phyloP scores from a whole-genome alignment of 805 yeast species.

The Allodekkera sacchari region DNA sequence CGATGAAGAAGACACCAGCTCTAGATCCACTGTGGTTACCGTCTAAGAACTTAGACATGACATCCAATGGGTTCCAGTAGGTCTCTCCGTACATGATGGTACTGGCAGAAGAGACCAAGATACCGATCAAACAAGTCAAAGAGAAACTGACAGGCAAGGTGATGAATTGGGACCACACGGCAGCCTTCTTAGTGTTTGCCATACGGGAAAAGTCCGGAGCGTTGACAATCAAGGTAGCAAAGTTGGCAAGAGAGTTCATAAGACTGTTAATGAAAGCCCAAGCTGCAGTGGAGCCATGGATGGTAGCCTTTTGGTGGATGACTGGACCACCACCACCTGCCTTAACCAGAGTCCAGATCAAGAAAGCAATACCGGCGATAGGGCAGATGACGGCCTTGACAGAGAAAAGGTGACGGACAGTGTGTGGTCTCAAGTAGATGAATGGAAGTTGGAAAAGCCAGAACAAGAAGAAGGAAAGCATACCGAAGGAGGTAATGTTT shows the following conservation, averaged over 20 bases:
- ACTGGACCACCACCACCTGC: slow-evolving; percentile 76
- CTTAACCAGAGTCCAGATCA: slow-evolving; percentile 76
- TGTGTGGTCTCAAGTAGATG: slow-evolving; percentile 75
- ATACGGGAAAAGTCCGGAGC: slow-evolving; percentile 88
- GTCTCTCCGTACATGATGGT: slow-evolving; percentile 56
- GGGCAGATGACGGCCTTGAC: slow-evolving; percentile 74
- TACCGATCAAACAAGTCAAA: slow-evolving; percentile 76
- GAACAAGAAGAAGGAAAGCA: slow-evolving; percentile 71
- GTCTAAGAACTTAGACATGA: slow-evolving; percentile 50
- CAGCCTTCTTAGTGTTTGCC: slow-evolving; percentile 47
- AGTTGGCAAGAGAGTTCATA: slow-evolving; percentile 78
- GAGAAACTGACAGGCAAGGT: slow-evolving; percentile 75
- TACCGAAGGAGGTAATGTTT: slow-evolving; percentile 57
- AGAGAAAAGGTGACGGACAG: slow-evolving; percentile 75
- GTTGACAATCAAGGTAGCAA: slow-evolving; percentile 78
- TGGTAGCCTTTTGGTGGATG: slow-evolving; percentile 42
- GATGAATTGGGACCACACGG: slow-evolving; percentile 49
- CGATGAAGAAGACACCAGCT: slow-evolving; percentile 72
- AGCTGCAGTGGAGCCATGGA: slow-evolving; percentile 55
- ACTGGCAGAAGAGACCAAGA: slow-evolving; percentile 76
- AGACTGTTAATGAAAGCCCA: slow-evolving; percentile 78
- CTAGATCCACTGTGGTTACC: slow-evolving; percentile 48
- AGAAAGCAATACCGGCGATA: slow-evolving; percentile 72
- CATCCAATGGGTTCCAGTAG: slow-evolving; percentile 81
- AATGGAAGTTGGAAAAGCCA: slow-evolving; percentile 78